Evolutionary conservation across 2,329 filamentous ascomycete genomes (phyloP), one percentile per base, ranked within the genome.

Genomic region (Phaeosphaeria sp.): DNA sequence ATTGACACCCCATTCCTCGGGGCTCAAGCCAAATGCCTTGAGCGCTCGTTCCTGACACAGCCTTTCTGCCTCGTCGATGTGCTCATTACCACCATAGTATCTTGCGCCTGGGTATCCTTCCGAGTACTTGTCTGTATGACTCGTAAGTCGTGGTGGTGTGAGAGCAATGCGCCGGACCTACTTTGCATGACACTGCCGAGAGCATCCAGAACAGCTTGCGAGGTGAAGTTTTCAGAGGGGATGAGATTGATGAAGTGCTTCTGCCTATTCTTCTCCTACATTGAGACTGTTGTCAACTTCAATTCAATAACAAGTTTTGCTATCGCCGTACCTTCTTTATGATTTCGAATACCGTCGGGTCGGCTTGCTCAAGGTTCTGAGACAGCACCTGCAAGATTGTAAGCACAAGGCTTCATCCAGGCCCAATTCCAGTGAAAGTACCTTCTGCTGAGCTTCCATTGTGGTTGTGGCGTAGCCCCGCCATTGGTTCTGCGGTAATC

Each of bases 241-340:
- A 99, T 99, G 78, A 99, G 89, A 77, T 98, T 98, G 82, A 99
- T 97, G 74, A 97, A 99, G 79, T 98, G 93, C 80, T 97, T 96
- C 80, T 99, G 95, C 68, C 95, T 87, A 67, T 86, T 86, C 87
- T 98, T 98, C 84, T 99, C 95, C 92, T 97, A 62, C 55, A 63
- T 22, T 44, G 33, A 22, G 51, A 58, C 23, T 21, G 25, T 41
- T 44, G 60, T 75, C 52, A 72, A 69, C 58, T 55, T 60, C 46
- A 52, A 51, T 33, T 22, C 39, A 36, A 39, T 49, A 54, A 50
- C 67, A 27, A 62, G 46, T 56, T 50, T 39, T 46, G 52, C 42
- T 39, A 51, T 56, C 50, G 50, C 57, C 78, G 71, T 80, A 96
- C 93, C 85, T 93, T 94, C 78, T 96, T 90, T 68, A 98, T 88